Conservation (phyloP, 139 green algal genomes). For the Closterium sp. region DNA sequence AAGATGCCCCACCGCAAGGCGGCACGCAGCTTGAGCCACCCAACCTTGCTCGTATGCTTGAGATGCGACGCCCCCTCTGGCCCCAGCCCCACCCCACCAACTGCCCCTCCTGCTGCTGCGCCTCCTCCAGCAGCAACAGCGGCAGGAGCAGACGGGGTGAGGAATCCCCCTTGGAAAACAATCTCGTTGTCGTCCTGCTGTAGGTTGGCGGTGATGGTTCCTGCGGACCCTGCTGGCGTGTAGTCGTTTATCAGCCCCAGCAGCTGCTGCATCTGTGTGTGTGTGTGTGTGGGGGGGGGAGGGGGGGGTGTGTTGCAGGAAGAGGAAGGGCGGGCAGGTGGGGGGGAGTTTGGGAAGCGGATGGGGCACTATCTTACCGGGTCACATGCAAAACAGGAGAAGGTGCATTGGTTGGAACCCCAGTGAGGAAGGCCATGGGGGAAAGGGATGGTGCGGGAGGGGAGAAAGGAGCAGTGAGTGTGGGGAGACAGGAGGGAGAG, state of each 20-base stretch:
- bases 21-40: conserved; percentile 40
- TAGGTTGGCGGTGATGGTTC: conserved; percentile 6
- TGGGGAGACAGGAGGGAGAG: no score
- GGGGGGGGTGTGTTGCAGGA: background rate
- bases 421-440: no score
- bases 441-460: no score
- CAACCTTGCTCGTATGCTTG: background rate
- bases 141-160: background rate
- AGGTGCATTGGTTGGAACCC: no score
- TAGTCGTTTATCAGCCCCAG: conserved; percentile 22
- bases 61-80: background rate
- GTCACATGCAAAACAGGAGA: no score
- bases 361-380: background rate
- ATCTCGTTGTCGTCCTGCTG: conserved; percentile 10
- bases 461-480: no score
- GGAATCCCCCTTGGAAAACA: conserved; percentile 3
- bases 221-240: background rate
- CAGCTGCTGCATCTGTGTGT: conserved; percentile 38
- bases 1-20: conserved; percentile 45
- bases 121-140: background rate
- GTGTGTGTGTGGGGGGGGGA: background rate
- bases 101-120: background rate
- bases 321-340: background rate
- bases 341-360: background rate
- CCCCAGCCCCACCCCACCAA: background rate